phyloP scores from a whole-genome alignment of 352 stramenopile genomes.

The Phytophthora boehmeriae region DNA sequence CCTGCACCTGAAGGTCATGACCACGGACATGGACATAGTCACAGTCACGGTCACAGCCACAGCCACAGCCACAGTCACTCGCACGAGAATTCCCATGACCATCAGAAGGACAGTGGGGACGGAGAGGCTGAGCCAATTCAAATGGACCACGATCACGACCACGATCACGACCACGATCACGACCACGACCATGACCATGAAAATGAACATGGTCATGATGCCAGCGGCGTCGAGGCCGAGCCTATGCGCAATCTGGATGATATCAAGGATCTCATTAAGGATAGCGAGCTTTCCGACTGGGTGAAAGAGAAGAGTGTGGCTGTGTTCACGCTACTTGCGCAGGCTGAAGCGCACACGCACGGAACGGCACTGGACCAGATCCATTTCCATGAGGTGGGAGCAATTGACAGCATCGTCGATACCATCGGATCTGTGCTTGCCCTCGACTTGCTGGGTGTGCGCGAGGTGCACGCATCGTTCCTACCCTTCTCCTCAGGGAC shows the following conservation, averaged over 20 bases:
- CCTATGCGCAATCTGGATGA: conserved; percentile 91
- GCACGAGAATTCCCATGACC: conserved; percentile 29
- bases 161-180: conserved; percentile 29
- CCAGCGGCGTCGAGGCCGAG: conserved; percentile 48
- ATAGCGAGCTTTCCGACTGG: conserved; percentile 82
- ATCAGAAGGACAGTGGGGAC: conserved; percentile 9
- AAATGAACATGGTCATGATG: conserved; percentile 36
- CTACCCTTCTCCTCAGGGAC: conserved; percentile 93
- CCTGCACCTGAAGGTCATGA: conserved; percentile 33
- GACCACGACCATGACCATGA: conserved; percentile 39
- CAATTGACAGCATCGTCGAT: conserved; percentile 97
- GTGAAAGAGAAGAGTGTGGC: conserved; percentile 90
- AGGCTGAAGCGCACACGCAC: conserved; percentile 95
- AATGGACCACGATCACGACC: conserved; percentile 19
- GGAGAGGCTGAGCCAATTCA: conserved; percentile 9
- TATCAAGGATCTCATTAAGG: conserved; percentile 88
- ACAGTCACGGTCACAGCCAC: conserved; percentile 27
- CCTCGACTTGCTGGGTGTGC: conserved; percentile 91
- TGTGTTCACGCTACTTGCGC: conserved; percentile 92
- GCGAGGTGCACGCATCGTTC: conserved; percentile 84
- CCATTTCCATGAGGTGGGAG: conserved; percentile 98
- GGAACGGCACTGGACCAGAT: conserved; percentile 92
- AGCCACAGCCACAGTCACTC: conserved; percentile 28
- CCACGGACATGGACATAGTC: conserved; percentile 25
- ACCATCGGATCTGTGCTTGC: conserved; percentile 95